Conservation (phyloP, 2,329 filamentous ascomycete species). For the Penicillium sp. region DNA sequence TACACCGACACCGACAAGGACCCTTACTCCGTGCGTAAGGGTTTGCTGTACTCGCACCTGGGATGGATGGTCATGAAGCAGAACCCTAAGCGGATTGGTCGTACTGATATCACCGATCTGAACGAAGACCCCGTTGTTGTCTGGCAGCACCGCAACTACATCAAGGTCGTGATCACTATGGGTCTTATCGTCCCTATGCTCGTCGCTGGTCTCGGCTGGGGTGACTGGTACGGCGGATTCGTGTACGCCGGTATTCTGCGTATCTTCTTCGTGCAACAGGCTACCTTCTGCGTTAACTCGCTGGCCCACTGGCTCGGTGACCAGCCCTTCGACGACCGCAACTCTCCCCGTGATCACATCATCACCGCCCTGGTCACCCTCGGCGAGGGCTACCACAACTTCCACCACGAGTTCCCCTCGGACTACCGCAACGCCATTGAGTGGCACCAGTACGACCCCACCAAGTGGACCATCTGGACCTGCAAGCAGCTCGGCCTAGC, state of each 20-base stretch:
- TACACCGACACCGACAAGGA: slow-evolving; percentile 93
- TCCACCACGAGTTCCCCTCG: slow-evolving; percentile 91
- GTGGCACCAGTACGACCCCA: slow-evolving; percentile 90
- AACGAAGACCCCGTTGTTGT: slow-evolving; percentile 83
- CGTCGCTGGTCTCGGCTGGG: slow-evolving; percentile 74
- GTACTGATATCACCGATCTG: slow-evolving; percentile 82
- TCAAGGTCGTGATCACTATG: slow-evolving; percentile 76
- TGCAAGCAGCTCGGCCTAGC: slow-evolving; percentile 84
- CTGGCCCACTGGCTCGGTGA: slow-evolving; percentile 88
- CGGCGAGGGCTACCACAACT: slow-evolving; percentile 90
- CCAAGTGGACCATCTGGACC: slow-evolving; percentile 82
- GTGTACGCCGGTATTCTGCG: slow-evolving; percentile 82
- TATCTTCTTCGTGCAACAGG: slow-evolving; percentile 87
- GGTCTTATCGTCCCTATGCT: slow-evolving; percentile 71
- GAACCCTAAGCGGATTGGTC: slow-evolving; percentile 83
- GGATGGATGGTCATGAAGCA: slow-evolving; percentile 95
- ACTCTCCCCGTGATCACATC: slow-evolving; percentile 84
- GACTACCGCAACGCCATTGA: slow-evolving; percentile 90
- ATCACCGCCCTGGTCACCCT: slow-evolving; percentile 82
- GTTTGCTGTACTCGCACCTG: slow-evolving; percentile 76
- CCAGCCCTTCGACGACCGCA: slow-evolving; percentile 88
- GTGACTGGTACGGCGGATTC: slow-evolving; percentile 77
- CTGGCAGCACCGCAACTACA: slow-evolving; percentile 84
- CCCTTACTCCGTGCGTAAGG: slow-evolving; percentile 87
- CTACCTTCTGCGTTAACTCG: slow-evolving; percentile 90